A percentile compares a stretch with the other conserved stretches of the same genome.
phyloP scores from a whole-genome alignment of 2,329 filamentous ascomycete species.

The Magnaporthiopsis rhizophila region DNA sequence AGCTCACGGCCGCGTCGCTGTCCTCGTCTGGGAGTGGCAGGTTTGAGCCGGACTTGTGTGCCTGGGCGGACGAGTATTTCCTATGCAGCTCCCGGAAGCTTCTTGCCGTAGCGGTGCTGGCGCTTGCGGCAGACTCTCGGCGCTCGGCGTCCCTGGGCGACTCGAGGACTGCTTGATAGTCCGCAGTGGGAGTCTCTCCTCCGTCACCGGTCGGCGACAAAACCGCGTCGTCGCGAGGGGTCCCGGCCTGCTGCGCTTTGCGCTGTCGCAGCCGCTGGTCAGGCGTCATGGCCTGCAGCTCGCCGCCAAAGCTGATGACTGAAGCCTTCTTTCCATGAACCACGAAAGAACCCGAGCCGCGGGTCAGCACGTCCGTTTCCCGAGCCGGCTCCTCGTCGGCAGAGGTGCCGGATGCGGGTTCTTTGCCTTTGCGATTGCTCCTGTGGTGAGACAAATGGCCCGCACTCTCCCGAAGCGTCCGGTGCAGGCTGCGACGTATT shows the following conservation, averaged over 20 bases:
- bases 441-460: constrained; percentile 58
- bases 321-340: constrained; percentile 97
- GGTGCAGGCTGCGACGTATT: constrained; percentile 78
- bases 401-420: constrained; percentile 24
- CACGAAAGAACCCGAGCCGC: constrained; percentile 83
- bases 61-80: constrained; percentile 48
- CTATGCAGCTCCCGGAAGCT: constrained; percentile 57
- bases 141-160: constrained; percentile 34
- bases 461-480: constrained; percentile 76
- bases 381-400: constrained; percentile 20
- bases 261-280: constrained; percentile 65
- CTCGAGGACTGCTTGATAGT: constrained; percentile 45
- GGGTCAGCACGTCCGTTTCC: constrained; percentile 55
- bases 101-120: constrained; percentile 57
- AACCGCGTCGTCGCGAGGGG: constrained; percentile 27
- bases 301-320: constrained; percentile 91
- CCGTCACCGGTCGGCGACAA: constrained; percentile 10
- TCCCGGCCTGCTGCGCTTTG: constrained; percentile 40
- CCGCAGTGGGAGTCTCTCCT: constrained; percentile 23
- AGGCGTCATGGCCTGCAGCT: constrained; percentile 64
- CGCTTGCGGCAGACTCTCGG: constrained; percentile 54
- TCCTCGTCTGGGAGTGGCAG: constrained; percentile 37
- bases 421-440: constrained; percentile 68
- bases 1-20: constrained; percentile 51
- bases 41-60: constrained; percentile 24